phyloP scores from a whole-genome alignment of 2,329 filamentous ascomycete species.

The Sclerotinia sclerotiorum region DNA sequence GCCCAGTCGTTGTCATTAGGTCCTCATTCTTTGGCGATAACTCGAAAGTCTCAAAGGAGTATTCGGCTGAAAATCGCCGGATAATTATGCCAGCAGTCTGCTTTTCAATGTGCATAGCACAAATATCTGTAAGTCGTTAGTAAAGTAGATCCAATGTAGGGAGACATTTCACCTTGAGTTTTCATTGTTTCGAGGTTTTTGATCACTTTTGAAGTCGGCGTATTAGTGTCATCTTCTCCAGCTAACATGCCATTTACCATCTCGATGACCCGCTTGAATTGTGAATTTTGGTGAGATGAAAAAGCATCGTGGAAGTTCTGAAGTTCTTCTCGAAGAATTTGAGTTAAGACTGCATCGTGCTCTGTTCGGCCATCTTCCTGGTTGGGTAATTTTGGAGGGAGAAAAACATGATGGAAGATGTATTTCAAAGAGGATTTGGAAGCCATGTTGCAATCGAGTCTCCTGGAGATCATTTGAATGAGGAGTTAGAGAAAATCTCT shows the following conservation, averaged over 20 bases:
- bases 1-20: conserved; percentile 43
- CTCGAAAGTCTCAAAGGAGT: conserved; percentile 48
- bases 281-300: neutral
- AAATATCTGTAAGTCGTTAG: conserved; percentile 29
- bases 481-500: neutral
- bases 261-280: conserved; percentile 6
- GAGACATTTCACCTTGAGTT: neutral
- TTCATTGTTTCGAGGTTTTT: neutral
- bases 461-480: too few relatives aligned
- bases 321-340: conserved; percentile 15
- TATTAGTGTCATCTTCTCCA: neutral
- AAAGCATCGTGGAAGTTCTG: neutral
- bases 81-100: conserved; percentile 52
- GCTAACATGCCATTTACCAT: neutral
- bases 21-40: conserved; percentile 44
- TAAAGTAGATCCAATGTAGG: accelerated
- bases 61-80: conserved; percentile 29
- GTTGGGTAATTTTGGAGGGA: conserved; percentile 51
- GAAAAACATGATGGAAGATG: conserved; percentile 49
- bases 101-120: conserved; percentile 45
- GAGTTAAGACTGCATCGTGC: conserved; percentile 24
- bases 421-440: conserved; percentile 31
- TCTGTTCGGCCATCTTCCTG: conserved; percentile 33
- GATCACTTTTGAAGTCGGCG: neutral
- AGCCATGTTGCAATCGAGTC: neutral